Evolutionary conservation across 2,329 filamentous ascomycete genomes (phyloP).

Genomic region (Rhynchosporium agropyri): DNA sequence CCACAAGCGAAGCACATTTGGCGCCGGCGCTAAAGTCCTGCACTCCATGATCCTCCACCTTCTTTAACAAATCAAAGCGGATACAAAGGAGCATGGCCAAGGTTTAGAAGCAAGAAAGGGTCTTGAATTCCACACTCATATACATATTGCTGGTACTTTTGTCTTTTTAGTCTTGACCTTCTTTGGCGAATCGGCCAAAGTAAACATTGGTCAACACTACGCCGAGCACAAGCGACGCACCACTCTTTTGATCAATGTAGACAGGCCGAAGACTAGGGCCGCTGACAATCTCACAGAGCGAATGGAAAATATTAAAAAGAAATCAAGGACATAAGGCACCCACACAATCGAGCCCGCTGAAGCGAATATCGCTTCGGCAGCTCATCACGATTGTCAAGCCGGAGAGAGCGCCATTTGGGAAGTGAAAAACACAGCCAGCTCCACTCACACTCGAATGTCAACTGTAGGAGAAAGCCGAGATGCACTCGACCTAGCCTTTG

Average conservation of each 20-base stretch:
- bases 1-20: conserved; percentile 15
- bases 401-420: not conserved
- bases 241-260: too few relatives aligned
- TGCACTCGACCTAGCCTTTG: not conserved
- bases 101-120: too few relatives aligned
- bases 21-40: conserved; percentile 12
- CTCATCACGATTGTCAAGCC: not conserved
- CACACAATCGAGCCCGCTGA: not conserved
- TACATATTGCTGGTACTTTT: too few relatives aligned
- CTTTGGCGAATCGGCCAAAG: too few relatives aligned
- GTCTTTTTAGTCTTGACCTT: too few relatives aligned
- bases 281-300: not conserved
- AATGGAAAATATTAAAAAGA: not conserved
- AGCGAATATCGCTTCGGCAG: conserved; percentile 9
- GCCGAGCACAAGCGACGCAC: too few relatives aligned
- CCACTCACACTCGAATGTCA: not conserved
- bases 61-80: not conserved
- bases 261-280: too few relatives aligned
- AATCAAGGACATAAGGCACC: not conserved
- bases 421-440: not conserved
- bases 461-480: not conserved
- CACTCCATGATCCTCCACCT: not conserved
- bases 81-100: not conserved
- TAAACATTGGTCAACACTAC: too few relatives aligned
- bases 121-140: too few relatives aligned